Conservation (phyloP, 148 eudicot species). For the Arctostaphylos glauca region DNA sequence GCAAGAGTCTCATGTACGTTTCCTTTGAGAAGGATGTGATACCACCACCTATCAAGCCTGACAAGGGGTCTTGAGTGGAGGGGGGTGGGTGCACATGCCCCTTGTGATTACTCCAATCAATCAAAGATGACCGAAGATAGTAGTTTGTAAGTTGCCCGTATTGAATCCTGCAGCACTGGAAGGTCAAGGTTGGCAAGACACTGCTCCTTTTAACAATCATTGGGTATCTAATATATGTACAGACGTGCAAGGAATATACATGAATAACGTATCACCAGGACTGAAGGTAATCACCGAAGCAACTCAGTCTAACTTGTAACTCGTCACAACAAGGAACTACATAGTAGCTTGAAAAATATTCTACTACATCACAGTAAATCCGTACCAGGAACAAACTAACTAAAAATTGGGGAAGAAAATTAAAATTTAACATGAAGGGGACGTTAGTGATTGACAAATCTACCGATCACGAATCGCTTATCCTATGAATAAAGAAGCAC, state of each 20-base stretch:
- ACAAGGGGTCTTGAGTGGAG: background rate
- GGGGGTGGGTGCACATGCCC: background rate
- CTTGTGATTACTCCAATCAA: background rate
- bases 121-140: background rate
- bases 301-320: no score
- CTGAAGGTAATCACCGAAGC: constrained; percentile 13
- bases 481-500: background rate
- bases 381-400: background rate
- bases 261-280: background rate
- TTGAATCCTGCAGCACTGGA: background rate
- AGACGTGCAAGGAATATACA: background rate
- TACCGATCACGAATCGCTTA: background rate
- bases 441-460: background rate
- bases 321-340: background rate
- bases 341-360: background rate
- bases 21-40: no score
- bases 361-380: background rate
- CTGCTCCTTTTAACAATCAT: background rate
- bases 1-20: no score
- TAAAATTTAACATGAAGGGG: background rate
- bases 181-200: background rate
- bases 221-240: background rate
- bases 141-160: constrained; percentile 3
- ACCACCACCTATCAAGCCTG: no score
- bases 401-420: background rate